phyloP scores from a whole-genome alignment of 176 grass and related monocot species.

The Bonia amplexicaulis region DNA sequence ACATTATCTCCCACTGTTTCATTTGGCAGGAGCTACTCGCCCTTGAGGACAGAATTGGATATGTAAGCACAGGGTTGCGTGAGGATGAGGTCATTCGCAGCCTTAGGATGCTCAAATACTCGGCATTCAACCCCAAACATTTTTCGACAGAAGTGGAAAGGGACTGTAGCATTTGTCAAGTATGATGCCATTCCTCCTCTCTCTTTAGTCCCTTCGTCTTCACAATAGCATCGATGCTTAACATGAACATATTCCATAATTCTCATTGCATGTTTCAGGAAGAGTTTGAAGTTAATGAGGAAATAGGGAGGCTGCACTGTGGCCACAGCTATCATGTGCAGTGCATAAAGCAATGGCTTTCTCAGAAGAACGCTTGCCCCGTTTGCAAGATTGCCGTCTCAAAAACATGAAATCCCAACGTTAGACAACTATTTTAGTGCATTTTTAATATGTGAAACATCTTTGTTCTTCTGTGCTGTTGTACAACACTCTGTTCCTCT shows the following conservation, averaged over 20 bases:
- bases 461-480: conserved; percentile 14
- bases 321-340: conserved; percentile 79
- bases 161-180: conserved; percentile 88
- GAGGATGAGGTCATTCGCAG: conserved; percentile 62
- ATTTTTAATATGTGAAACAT: not conserved
- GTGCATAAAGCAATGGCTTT: conserved; percentile 96
- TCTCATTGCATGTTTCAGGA: conserved; percentile 44
- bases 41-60: conserved; percentile 73
- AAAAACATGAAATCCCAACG: conserved; percentile 30
- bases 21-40: conserved; percentile 69
- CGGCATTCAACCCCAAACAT: conserved; percentile 40
- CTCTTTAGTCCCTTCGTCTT: not conserved
- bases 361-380: conserved; percentile 86
- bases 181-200: not conserved
- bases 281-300: conserved; percentile 64
- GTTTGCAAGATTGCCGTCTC: conserved; percentile 72
- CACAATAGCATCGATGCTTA: not conserved
- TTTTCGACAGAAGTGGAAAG: conserved; percentile 49
- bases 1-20: not conserved
- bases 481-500: not conserved
- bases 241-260: not conserved
- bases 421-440: not conserved
- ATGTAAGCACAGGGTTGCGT: conserved; percentile 84
- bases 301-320: conserved; percentile 70
- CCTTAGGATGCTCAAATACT: conserved; percentile 54